Percentiles rank a stretch among this genome's conserved stretches.
Evolutionary conservation across 805 yeast genomes (phyloP).

Genomic region (Lipomyces kockii): DNA sequence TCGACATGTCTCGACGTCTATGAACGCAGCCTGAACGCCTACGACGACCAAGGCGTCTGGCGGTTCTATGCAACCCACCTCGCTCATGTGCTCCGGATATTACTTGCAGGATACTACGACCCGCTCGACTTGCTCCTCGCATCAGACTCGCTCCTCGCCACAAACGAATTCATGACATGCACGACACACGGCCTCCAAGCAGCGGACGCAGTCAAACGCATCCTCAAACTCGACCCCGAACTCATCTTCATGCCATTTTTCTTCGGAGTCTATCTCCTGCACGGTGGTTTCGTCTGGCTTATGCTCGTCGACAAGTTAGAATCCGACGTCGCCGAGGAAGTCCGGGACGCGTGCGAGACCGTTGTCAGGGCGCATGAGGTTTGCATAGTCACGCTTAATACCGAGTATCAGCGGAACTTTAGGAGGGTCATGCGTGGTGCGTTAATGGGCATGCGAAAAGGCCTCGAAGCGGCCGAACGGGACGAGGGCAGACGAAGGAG

Average conservation of each 20-base stretch:
- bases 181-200: slow-evolving; percentile 40
- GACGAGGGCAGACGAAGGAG: slow-evolving; percentile 40
- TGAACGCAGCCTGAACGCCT: slow-evolving; percentile 7
- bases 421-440: slow-evolving; percentile 43
- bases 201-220: slow-evolving; percentile 39
- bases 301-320: slow-evolving; percentile 40
- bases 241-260: slow-evolving; percentile 43
- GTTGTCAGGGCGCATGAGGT: slow-evolving; percentile 45
- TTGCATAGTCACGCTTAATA: slow-evolving; percentile 42
- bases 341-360: slow-evolving; percentile 42
- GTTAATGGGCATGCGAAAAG: slow-evolving; percentile 41
- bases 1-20: slow-evolving; percentile 18
- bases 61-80: slow-evolving; percentile 26
- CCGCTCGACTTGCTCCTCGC: slow-evolving; percentile 40
- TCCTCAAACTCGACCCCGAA: slow-evolving; percentile 41
- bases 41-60: slow-evolving; percentile 23
- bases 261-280: slow-evolving; percentile 42
- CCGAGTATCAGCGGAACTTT: slow-evolving; percentile 43
- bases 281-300: slow-evolving; percentile 41
- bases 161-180: slow-evolving; percentile 37
- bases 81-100: slow-evolving; percentile 40
- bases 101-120: slow-evolving; percentile 43
- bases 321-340: slow-evolving; percentile 37
- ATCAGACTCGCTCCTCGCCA: slow-evolving; percentile 35
- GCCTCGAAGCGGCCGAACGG: slow-evolving; percentile 35